Evolutionary conservation across 345 rosid genomes (phyloP), one percentile per base, ranked within the genome.

Genomic region (Eucalyptus regnans): DNA sequence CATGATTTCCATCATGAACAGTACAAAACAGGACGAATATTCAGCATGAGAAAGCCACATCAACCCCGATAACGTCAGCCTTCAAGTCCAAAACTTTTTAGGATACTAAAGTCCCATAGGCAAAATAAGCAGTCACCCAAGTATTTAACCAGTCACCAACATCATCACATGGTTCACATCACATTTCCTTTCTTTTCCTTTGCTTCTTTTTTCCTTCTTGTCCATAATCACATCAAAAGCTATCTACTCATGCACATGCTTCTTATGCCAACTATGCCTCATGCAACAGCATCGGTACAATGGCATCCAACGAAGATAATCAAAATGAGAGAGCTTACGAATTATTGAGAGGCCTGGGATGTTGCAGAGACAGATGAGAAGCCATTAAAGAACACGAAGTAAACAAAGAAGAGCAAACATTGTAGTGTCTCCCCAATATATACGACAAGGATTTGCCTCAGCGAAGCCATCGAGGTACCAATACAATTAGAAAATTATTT

Each of bases 381-480:
- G 94, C 95, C 97, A 95, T 95, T 52, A 90, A 88, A 56, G 87
- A 76, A 76, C 48, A 76, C 84, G 48, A 76, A 23, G 86, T 86
- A 44, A 64, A 15, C 86, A 79, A 49, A n/a, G 86, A 76, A 49
- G 43, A 18, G 58, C 12, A 10, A 85, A 64, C 49, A 66, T 6
- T 31, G 14, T 23, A 41, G 62, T 62, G 88, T 37, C 71, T 46
- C 51, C 68, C 22, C 4, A n/a, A 25, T 33, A 80, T 84, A 88
- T n/a, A 44, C 46, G 43, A 85, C 18, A 23, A 88, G 43, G 33
- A 29, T 23, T 48, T 83, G 14, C 79, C 66, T 76, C 84, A 41
- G 48, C 84, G 84, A 76, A 76, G 48, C 48, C 84, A 41, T 11
- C 83, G 48, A 76, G 29, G 48, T 41, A 12, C 84, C 29, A 20